Conservation (phyloP, 805 yeast species). For the Barnettozyma siamensis region DNA sequence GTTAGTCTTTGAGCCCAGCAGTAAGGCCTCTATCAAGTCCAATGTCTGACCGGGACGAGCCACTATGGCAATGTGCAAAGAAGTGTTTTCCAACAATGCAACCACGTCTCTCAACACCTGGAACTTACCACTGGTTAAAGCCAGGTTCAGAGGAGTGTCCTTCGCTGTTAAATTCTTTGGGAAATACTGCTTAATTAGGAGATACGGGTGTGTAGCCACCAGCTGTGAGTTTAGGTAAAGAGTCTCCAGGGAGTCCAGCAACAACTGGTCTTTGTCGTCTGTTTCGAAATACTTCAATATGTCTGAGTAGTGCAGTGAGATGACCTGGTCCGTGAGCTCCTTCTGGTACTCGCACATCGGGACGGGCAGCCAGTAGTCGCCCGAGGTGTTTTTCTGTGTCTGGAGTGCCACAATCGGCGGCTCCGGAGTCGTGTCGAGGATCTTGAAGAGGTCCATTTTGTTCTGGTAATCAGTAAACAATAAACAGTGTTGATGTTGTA, state of each 20-base stretch:
- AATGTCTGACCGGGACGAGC: slow-evolving; percentile 63
- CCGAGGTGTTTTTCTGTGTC: slow-evolving; percentile 27
- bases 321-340: slow-evolving; percentile 85
- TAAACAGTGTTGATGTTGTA: no score
- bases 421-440: slow-evolving; percentile 79
- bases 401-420: slow-evolving; percentile 54
- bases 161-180: slow-evolving; percentile 72
- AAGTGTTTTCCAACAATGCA: slow-evolving; percentile 41
- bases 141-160: slow-evolving; percentile 64
- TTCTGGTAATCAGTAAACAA: no score
- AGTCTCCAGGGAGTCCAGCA: slow-evolving; percentile 69
- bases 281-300: slow-evolving; percentile 79
- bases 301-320: slow-evolving; percentile 86
- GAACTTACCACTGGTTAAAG: slow-evolving; percentile 83
- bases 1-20: slow-evolving; percentile 54
- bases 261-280: slow-evolving; percentile 44
- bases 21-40: slow-evolving; percentile 68
- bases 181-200: slow-evolving; percentile 76
- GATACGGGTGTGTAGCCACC: slow-evolving; percentile 85
- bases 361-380: slow-evolving; percentile 74
- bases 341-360: slow-evolving; percentile 84
- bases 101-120: slow-evolving; percentile 60
- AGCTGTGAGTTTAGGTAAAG: slow-evolving; percentile 70
- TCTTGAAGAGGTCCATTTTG: slow-evolving; percentile 63
- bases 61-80: slow-evolving; percentile 59